Evolutionary conservation across 169 alveolate genomes (phyloP).

Genomic region (Plasmodium malariae): DNA sequence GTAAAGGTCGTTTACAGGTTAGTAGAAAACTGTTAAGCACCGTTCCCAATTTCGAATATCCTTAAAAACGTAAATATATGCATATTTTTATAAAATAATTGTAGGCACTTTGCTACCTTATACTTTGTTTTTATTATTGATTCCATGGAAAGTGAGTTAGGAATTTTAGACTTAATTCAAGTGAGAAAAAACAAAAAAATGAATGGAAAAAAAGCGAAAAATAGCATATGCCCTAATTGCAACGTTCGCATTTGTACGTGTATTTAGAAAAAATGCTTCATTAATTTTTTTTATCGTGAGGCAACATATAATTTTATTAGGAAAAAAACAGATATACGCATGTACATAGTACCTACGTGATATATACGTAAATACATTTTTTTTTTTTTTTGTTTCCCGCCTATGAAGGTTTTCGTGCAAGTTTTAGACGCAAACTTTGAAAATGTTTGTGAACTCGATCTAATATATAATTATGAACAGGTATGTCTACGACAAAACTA

Average conservation of each 20-base stretch:
- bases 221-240: no score
- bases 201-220: not conserved
- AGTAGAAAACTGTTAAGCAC: not conserved
- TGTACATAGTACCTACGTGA: no score
- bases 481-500: slow-evolving; percentile 76
- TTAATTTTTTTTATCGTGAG: no score
- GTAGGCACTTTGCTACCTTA: slow-evolving; percentile 93
- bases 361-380: not conserved
- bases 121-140: slow-evolving; percentile 91
- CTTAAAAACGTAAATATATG: not conserved
- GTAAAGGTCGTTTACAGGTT: slow-evolving; percentile 88
- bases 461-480: slow-evolving; percentile 93
- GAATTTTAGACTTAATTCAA: slow-evolving; percentile 91
- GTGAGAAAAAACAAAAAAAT: slow-evolving; percentile 46
- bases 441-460: slow-evolving; percentile 94
- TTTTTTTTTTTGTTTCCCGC: not conserved
- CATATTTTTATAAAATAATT: not conserved
- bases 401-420: slow-evolving; percentile 80
- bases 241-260: no score
- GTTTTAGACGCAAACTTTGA: slow-evolving; percentile 90
- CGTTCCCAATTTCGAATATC: not conserved
- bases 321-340: no score
- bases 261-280: no score
- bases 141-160: slow-evolving; percentile 92
- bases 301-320: no score